phyloP scores from a whole-genome alignment of 805 yeast genomes.

The Brettanomyces anomalus region DNA sequence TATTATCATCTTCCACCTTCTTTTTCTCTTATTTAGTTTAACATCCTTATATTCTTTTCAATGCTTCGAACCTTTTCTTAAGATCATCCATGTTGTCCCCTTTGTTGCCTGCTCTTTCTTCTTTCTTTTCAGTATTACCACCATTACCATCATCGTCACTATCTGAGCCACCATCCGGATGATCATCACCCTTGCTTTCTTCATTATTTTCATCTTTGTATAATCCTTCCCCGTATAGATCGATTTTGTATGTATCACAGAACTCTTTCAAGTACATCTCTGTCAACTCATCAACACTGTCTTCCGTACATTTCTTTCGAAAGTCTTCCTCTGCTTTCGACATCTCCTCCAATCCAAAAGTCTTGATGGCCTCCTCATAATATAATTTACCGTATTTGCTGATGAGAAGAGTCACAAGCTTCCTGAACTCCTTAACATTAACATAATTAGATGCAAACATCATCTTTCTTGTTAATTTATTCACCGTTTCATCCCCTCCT shows the following conservation, averaged over 20 bases:
- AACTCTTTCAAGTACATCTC: constrained; percentile 21
- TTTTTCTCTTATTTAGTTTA: not conserved
- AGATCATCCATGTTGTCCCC: constrained; percentile 20
- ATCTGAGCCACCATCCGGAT: constrained; percentile 4
- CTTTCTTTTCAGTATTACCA: constrained; percentile 4
- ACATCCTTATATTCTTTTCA: constrained; percentile 35
- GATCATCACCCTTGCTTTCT: too few relatives aligned
- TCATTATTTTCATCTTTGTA: constrained; percentile 3
- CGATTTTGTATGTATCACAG: constrained; percentile 21
- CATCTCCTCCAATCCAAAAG: constrained; percentile 8
- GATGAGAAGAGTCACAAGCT: constrained; percentile 14
- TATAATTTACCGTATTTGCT: constrained; percentile 16
- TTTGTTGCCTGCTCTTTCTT: not conserved
- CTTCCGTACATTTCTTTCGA: constrained; percentile 19
- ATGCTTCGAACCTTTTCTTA: constrained; percentile 23
- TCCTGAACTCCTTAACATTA: constrained; percentile 17
- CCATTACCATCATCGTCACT: constrained; percentile 2
- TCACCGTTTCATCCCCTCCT: constrained; percentile 10
- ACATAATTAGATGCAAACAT: constrained; percentile 14
- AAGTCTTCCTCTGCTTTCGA: constrained; percentile 4
- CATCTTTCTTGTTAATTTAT: constrained; percentile 10
- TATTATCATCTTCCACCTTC: not conserved
- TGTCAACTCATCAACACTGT: constrained; percentile 18
- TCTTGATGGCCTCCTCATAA: constrained; percentile 13
- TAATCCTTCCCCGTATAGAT: constrained; percentile 15